Conservation (phyloP, 1,284 basidiomycete genomes). For the Papiliotrema nemorosa region DNA sequence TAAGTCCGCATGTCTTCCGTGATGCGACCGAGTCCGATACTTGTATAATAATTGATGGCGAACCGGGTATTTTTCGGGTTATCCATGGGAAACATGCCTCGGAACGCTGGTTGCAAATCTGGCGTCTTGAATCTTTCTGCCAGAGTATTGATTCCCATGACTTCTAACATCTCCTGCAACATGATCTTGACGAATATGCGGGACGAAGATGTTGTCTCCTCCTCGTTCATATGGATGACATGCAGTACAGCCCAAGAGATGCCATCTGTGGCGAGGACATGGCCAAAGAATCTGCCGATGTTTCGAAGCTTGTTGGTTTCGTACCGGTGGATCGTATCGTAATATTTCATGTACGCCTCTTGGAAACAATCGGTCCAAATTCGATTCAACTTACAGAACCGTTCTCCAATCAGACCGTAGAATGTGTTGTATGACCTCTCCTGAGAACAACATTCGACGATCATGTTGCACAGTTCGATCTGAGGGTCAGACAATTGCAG, state of each 20-base stretch:
- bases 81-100: conserved; percentile 90
- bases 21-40: conserved; percentile 81
- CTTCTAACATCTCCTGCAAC: conserved; percentile 90
- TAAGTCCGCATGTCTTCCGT: conserved; percentile 97
- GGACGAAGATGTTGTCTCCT: conserved; percentile 91
- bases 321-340: conserved; percentile 95
- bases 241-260: conserved; percentile 86
- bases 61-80: conserved; percentile 96
- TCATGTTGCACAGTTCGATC: conserved; percentile 97
- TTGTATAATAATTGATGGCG: conserved; percentile 97
- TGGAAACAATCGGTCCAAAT: conserved; percentile 90
- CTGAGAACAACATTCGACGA: conserved; percentile 99
- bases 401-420: conserved; percentile 92
- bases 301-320: conserved; percentile 97
- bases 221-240: conserved; percentile 89
- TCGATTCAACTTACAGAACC: conserved; percentile 92
- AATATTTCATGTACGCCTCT: conserved; percentile 83
- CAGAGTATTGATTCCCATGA: conserved; percentile 79
- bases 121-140: conserved; percentile 82
- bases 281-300: conserved; percentile 94
- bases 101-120: conserved; percentile 70
- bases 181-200: conserved; percentile 98
- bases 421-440: conserved; percentile 95
- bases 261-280: conserved; percentile 77
- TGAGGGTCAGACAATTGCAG: conserved; percentile 39